phyloP scores from a whole-genome alignment of 2,329 filamentous ascomycete species.

The Ilyonectria destructans region DNA sequence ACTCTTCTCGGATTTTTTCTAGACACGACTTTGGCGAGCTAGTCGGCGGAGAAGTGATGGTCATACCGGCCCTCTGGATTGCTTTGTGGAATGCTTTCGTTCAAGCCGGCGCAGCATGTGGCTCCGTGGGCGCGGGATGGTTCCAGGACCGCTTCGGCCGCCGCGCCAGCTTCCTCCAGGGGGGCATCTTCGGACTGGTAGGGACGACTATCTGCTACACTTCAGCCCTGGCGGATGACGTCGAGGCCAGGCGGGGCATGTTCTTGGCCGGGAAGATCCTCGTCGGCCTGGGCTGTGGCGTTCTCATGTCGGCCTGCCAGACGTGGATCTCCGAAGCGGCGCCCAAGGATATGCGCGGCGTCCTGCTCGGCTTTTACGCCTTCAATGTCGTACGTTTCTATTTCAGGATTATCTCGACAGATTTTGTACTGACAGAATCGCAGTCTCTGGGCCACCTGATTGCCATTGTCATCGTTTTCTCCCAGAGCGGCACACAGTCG shows the following conservation, averaged over 20 bases:
- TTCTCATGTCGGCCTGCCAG: constrained; percentile 19
- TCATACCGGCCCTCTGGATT: no score
- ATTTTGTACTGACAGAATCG: no score
- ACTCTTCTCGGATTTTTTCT: neutral
- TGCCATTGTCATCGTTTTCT: constrained; percentile 13
- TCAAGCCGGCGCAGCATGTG: no score
- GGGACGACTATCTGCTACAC: constrained; percentile 10
- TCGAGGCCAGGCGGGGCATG: no score
- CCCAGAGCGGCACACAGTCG: neutral
- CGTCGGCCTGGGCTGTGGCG: constrained; percentile 4
- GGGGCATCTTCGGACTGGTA: neutral
- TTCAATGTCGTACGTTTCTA: constrained; percentile 18
- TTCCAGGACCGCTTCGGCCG: no score
- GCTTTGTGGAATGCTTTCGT: no score
- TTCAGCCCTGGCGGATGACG: neutral
- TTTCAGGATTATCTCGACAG: neutral
- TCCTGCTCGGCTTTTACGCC: constrained; percentile 12
- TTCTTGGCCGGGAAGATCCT: constrained; percentile 16
- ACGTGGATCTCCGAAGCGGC: constrained; percentile 18
- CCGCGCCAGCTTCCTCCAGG: no score
- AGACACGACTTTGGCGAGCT: no score
- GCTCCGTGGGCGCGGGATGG: no score
- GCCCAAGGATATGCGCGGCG: neutral
- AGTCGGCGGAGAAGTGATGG: no score
- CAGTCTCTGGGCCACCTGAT: constrained; percentile 15